Evolutionary conservation across 169 alveolate species (phyloP), one percentile per base, ranked within the genome.

Genomic region (Plasmodium berghei): DNA sequence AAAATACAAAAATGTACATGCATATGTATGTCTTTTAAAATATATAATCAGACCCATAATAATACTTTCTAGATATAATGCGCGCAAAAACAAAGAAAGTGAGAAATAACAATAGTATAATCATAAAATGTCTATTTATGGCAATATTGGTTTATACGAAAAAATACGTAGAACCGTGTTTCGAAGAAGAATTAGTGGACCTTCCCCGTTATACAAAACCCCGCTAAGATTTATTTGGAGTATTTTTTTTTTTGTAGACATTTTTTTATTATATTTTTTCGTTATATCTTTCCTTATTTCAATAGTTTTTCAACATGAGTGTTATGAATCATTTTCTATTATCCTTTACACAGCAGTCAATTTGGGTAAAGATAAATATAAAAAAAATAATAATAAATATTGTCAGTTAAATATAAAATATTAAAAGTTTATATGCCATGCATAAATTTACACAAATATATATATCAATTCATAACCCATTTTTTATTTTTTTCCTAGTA

Each of bases 111-210:
- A 52, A 52, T 14, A 52, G 20, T 2, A 52, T 14, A n/a, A 34
- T 34, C 28, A n/a, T 54, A 72, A 6, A 54, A 72, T 72, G 85
- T 55, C 54, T 54, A 54, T 72, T 28, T 52, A 22, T 10, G 40
- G 52, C 63, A 34, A 63, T 46, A 40, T 75, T 46, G 89, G 75
- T 20, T 77, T 77, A 54, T 49, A 64, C 26, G 74, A 63, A 52
- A 77, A 77, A 62, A 48, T 77, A 20, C 75, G 72, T 26, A 34
- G 75, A 45, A 63, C 61, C 34, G 20, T 83, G 26, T 83, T 83
- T 83, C 90, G 85, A 45, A 54, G 85, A 69, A 83, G 59, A 58
- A 58, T 67, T 52, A 83, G 90, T 72, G 90, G 90, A 16, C 90
- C 90, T 18, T 24, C 90, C 40, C 90, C 90, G 22, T 61, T 83